These are phyloP conservation scores for Scenedesmus sp. DNA, from an alignment of 163 green algal genomes.

Conservation along the genomic window DNA sequence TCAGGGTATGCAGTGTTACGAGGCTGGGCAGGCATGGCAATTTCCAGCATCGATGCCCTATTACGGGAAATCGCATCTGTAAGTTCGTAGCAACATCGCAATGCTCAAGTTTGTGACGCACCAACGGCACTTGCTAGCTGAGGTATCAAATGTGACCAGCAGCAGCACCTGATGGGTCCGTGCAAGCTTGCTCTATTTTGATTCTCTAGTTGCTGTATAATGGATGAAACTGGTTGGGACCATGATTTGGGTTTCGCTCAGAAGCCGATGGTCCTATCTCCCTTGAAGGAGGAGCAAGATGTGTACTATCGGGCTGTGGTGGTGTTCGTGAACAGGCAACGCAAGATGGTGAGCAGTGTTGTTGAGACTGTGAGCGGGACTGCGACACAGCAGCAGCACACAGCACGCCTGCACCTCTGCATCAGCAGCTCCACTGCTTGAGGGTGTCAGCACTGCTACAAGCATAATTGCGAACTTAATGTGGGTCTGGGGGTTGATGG, in stretches of 20 bases:
- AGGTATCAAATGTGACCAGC: not conserved
- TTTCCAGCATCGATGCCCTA: too few relatives aligned
- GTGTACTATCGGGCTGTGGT: not conserved
- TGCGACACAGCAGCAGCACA: not conserved
- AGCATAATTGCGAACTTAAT: too few relatives aligned
- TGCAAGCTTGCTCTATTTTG: not conserved
- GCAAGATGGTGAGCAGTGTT: not conserved
- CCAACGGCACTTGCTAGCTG: not conserved
- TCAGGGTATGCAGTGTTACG: too few relatives aligned
- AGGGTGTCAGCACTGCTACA: too few relatives aligned
- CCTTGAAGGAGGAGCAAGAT: not conserved
- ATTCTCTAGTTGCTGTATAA: not conserved
- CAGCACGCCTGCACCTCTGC: not conserved
- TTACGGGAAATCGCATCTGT: too few relatives aligned
- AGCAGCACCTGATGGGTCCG: not conserved
- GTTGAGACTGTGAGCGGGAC: not conserved
- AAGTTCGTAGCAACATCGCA: too few relatives aligned
- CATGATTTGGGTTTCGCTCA: not conserved
- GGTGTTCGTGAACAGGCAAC: not conserved
- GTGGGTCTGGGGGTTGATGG: too few relatives aligned
- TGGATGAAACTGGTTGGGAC: not conserved
- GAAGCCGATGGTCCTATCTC: not conserved
- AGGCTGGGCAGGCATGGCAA: too few relatives aligned
- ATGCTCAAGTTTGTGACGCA: too few relatives aligned
- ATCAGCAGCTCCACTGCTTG: too few relatives aligned